A percentile compares a stretch with the other conserved stretches of the same genome.
Conservation (phyloP, 805 yeast genomes). For the Ogataea minuta region DNA sequence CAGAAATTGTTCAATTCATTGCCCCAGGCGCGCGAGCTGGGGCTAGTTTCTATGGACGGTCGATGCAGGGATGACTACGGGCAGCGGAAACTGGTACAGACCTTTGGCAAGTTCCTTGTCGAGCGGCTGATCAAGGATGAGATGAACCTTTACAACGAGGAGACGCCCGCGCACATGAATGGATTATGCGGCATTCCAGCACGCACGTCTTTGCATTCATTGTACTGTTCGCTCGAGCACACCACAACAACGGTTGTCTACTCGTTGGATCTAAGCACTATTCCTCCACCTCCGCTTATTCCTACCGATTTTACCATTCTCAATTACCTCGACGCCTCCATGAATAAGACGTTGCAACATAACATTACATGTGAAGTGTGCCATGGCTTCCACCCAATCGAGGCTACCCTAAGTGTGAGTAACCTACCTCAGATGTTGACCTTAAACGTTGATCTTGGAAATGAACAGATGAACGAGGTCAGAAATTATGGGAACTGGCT, state of each 20-base stretch:
- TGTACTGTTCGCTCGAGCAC: constrained; percentile 39
- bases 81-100: constrained; percentile 45
- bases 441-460: constrained; percentile 54
- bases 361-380: constrained; percentile 55
- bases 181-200: constrained; percentile 42
- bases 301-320: constrained; percentile 41
- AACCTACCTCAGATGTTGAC: constrained; percentile 64
- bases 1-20: constrained; percentile 48
- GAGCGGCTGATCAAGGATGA: constrained; percentile 54
- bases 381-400: constrained; percentile 50
- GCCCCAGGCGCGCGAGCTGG: constrained; percentile 50
- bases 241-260: constrained; percentile 36
- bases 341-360: constrained; percentile 50
- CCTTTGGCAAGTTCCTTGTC: constrained; percentile 60
- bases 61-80: constrained; percentile 42
- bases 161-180: constrained; percentile 21
- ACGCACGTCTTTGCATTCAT: constrained; percentile 41
- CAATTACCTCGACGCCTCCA: constrained; percentile 59
- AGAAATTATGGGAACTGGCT: constrained; percentile 56
- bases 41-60: constrained; percentile 52
- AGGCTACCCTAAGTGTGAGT: constrained; percentile 49
- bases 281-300: constrained; percentile 34
- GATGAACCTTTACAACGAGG: constrained; percentile 27
- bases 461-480: constrained; percentile 53
- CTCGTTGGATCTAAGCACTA: constrained; percentile 41